These are phyloP conservation scores for Monosporozyma siamensis DNA, from an alignment of 805 yeast species.

Conservation along the genomic window DNA sequence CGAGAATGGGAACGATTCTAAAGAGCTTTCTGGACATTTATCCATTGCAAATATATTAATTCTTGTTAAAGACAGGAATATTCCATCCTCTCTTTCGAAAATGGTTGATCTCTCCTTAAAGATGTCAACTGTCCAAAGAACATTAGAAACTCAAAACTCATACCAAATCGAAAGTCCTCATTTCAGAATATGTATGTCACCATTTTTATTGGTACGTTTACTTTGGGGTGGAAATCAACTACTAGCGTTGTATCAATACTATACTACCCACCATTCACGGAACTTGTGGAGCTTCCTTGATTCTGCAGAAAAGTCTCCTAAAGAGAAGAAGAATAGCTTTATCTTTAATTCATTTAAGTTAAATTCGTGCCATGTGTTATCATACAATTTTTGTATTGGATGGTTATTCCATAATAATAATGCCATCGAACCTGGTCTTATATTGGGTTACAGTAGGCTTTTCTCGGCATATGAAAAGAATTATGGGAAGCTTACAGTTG, in stretches of 20 bases:
- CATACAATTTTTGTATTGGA: conserved; percentile 63
- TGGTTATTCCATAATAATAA: conserved; percentile 54
- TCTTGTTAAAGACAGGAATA: conserved; percentile 21
- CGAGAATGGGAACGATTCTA: conserved; percentile 2
- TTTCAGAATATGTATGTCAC: conserved; percentile 49
- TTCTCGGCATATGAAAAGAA: conserved; percentile 54
- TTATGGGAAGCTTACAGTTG: conserved; percentile 57
- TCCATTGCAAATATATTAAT: conserved; percentile 25
- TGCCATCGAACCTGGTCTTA: conserved; percentile 53
- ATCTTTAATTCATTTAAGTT: conserved; percentile 22
- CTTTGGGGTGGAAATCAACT: conserved; percentile 26
- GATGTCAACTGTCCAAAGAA: conserved; percentile 34
- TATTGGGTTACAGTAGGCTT: conserved; percentile 66
- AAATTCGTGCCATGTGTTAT: conserved; percentile 47
- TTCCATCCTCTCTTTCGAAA: conserved; percentile 34
- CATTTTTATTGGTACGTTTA: conserved; percentile 37
- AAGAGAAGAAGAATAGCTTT: conserved; percentile 2
- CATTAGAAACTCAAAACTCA: conserved; percentile 30
- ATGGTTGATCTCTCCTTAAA: conserved; percentile 40
- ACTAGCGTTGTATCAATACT: conserved; percentile 11
- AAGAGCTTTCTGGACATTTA: conserved; percentile 18
- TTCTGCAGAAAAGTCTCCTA: not conserved
- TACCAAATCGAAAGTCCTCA: conserved; percentile 51
- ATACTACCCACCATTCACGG: conserved; percentile 12
- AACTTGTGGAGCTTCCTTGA: conserved; percentile 7